Evolutionary conservation across 192 early-diverging fungal genomes (phyloP).

Genomic region (Backusella sp.): DNA sequence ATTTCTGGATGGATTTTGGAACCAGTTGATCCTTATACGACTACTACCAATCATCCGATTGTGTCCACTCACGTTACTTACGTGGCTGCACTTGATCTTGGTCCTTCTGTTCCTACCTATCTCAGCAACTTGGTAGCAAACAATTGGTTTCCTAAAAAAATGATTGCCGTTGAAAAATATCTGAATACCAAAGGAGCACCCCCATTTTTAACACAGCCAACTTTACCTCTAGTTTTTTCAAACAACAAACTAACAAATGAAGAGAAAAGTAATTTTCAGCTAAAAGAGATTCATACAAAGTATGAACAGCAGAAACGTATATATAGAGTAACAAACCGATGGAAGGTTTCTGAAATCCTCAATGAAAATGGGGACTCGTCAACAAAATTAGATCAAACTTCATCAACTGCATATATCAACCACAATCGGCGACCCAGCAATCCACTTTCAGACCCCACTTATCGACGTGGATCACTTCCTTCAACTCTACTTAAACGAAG

Average conservation of each 20-base stretch:
- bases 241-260: conserved; percentile 15
- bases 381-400: background rate
- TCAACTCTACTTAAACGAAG: background rate
- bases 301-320: conserved; percentile 1
- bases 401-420: background rate
- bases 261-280: conserved; percentile 1
- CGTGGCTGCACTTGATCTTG: conserved; percentile 46
- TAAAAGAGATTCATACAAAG: background rate
- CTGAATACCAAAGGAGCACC: conserved; percentile 45
- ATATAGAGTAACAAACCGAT: conserved; percentile 3
- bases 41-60: conserved; percentile 51
- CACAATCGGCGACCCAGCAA: background rate
- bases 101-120: conserved; percentile 43
- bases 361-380: background rate
- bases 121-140: conserved; percentile 46
- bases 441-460: background rate
- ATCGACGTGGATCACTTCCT: conserved; percentile 4
- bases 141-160: conserved; percentile 39
- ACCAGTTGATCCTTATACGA: conserved; percentile 50
- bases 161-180: conserved; percentile 42
- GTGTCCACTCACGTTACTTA: conserved; percentile 50
- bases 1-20: conserved; percentile 55
- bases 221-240: conserved; percentile 30
- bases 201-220: conserved; percentile 25
- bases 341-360: background rate